Evolutionary conservation across 176 grass and related monocot species (phyloP), one percentile per base, ranked within the genome.

Genomic region (Zoysia pacifica): DNA sequence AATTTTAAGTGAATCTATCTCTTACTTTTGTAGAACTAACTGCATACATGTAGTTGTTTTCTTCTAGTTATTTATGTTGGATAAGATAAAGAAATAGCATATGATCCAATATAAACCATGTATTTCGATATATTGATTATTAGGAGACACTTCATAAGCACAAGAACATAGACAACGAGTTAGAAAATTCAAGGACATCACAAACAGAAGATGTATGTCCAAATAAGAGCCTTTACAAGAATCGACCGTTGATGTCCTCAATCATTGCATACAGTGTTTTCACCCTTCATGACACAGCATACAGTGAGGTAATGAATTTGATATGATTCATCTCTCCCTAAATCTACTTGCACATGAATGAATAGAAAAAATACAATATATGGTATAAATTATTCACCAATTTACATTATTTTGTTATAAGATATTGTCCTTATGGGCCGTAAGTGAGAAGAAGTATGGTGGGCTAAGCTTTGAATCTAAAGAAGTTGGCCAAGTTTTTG

Each of bases 81-180:
- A 42, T 5, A 10, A 7, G 2, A 62, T 3, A 9, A 44, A 75
- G 43, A 18, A 36, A 69, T 56, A 35, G 19, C 13, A 59, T 28
- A 56, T 75, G 44, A 62, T 5, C n/a, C 7, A 19, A 65, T 10
- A 37, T 5, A 53, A 40, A 70, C 35, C 2, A 46, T n/a, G 10
- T 44, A 41, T 60, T 12, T 60, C 8, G 20, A 9, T 12, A 48
- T 79, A 72, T 58, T 70, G 69, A 16, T 73, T 86, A 53, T 46
- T 13, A 97, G 94, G 91, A 97, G 49, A 92, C 91, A n/a, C 84
- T 97, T 44, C 94, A 97, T 82, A 90, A 65, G 39, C 94, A 97
- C 51, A 75, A 75, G 65, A 83, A 14, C 5, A 28, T 77, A 18
- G 14, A 55, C 74, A 62, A 20, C 13, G 50, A 59, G 72, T 52